Evolutionary conservation across 2,329 filamentous ascomycete genomes (phyloP), one percentile per base, ranked within the genome.

Genomic region (Dactylellina haptotyla): DNA sequence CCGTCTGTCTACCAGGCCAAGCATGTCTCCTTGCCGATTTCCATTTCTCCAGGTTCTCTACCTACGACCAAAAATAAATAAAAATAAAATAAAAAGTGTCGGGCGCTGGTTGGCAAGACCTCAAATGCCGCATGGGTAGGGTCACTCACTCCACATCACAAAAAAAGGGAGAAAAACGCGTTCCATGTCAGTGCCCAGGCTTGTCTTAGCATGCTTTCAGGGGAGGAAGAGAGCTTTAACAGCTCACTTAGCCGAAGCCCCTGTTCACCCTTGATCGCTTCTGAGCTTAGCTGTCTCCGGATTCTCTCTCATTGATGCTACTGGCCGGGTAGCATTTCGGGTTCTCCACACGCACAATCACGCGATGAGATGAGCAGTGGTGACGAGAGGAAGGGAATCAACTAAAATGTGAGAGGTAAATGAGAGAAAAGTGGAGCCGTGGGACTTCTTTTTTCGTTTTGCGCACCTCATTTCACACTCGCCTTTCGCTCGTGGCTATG

Each of bases 361-460:
- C 63, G 53, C 63, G 63, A 67, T 67, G 63, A 67, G 63, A 67
- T 59, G 61, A 65, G 61, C 39, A 58, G 30, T 48, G 48, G 16
- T 46, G 41, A 46, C 39, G 39, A 30, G 48, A 43, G 39, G 30
- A 8, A 51, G 48, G 20, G 51, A 28, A 46, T 43, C 20, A 54
- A 16, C 30, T 20, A 23, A 20, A 46, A 54, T 53, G 30, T 16
- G 25, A 14, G 28, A 34, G 12, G 2, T 28, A 4, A 30, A 25
- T 9, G 16, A 16, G 39, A 59, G 41, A 25, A 25, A 59, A 59
- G 63, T 67, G 63, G 63, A 53, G 41, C 45, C 25, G 14, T 45
- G 30, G 18, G 37, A 14, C 32, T 32, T 41, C 23, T 50, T 48
- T 23, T 59, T 45, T 30, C 45, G n/a, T 18, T 59, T 53, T 30